Conservation (phyloP, 1,284 basidiomycete species). For the Marasmius fiardii region DNA sequence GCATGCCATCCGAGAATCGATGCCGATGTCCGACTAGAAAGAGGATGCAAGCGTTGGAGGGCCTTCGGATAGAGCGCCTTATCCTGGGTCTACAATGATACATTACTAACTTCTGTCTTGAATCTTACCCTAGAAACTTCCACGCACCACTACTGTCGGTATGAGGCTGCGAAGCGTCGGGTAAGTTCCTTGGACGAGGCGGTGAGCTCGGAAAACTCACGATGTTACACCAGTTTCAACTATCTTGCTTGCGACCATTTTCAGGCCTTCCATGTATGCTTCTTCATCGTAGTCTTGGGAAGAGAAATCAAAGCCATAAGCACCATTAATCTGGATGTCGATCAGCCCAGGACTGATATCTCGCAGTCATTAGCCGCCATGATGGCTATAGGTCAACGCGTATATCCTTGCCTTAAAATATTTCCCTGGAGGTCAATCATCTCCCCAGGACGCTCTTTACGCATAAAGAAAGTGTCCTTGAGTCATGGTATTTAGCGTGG, state of each 20-base stretch:
- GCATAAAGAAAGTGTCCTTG: slow-evolving; percentile 64
- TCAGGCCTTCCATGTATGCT: slow-evolving; percentile 66
- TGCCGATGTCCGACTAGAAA: slow-evolving; percentile 56
- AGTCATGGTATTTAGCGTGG: background rate
- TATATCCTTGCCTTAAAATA: slow-evolving; percentile 55
- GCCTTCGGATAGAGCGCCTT: slow-evolving; percentile 67
- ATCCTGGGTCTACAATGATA: slow-evolving; percentile 61
- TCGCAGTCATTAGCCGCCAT: slow-evolving; percentile 1
- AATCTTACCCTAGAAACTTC: background rate
- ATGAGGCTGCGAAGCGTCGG: slow-evolving; percentile 48
- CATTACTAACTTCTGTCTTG: background rate
- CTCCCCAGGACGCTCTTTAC: slow-evolving; percentile 57
- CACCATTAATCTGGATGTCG: slow-evolving; percentile 85
- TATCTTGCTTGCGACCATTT: slow-evolving; percentile 69
- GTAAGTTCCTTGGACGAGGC: background rate
- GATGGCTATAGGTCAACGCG: slow-evolving; percentile 1
- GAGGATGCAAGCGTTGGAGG: slow-evolving; percentile 60
- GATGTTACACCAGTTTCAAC: slow-evolving; percentile 87
- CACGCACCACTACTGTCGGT: slow-evolving; percentile 72
- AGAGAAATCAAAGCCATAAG: slow-evolving; percentile 88
- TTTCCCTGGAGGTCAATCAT: slow-evolving; percentile 68
- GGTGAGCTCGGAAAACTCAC: slow-evolving; percentile 37
- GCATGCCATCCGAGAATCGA: slow-evolving; percentile 84
- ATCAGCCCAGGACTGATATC: slow-evolving; percentile 65
- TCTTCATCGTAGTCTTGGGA: slow-evolving; percentile 71